Evolutionary conservation across 2,329 filamentous ascomycete species (phyloP).

Genomic region (Hypomyces rosellus): DNA sequence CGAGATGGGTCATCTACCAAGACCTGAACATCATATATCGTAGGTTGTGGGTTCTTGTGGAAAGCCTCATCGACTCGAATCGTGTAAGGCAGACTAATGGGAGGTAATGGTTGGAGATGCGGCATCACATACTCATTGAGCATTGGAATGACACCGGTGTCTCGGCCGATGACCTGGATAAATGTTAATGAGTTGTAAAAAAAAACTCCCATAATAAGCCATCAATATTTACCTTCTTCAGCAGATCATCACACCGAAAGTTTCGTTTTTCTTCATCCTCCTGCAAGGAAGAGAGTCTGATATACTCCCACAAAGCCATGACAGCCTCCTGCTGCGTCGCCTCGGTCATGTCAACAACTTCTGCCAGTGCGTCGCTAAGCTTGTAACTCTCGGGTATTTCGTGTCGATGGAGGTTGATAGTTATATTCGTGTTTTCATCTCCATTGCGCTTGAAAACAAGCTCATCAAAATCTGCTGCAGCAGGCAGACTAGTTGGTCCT

Average conservation of each 20-base stretch:
- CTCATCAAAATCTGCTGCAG: conserved; percentile 77
- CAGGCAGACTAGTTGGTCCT: conserved; percentile 34
- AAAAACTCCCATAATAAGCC: not conserved
- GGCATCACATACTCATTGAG: conserved; percentile 72
- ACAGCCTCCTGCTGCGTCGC: conserved; percentile 83
- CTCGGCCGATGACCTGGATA: conserved; percentile 63
- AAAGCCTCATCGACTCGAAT: conserved; percentile 87
- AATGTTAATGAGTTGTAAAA: not conserved
- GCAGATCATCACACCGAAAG: conserved; percentile 79
- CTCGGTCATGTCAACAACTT: conserved; percentile 79
- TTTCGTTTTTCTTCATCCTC: conserved; percentile 93
- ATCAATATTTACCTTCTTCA: conserved; percentile 57
- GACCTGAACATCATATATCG: conserved; percentile 85
- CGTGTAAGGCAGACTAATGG: conserved; percentile 81
- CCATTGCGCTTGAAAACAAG: conserved; percentile 86
- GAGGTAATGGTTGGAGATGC: conserved; percentile 73
- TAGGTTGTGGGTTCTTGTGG: conserved; percentile 67
- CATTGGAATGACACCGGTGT: conserved; percentile 78
- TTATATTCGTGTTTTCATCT: conserved; percentile 89
- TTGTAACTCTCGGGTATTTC: conserved; percentile 81
- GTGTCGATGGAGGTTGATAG: conserved; percentile 76
- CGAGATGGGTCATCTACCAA: conserved; percentile 77
- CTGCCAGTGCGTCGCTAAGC: conserved; percentile 70
- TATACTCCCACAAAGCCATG: conserved; percentile 93
- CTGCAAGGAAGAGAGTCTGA: conserved; percentile 75